These are phyloP conservation scores for Leishmania aethiopica DNA, from an alignment of 208 protist species.

Conservation along the genomic window DNA sequence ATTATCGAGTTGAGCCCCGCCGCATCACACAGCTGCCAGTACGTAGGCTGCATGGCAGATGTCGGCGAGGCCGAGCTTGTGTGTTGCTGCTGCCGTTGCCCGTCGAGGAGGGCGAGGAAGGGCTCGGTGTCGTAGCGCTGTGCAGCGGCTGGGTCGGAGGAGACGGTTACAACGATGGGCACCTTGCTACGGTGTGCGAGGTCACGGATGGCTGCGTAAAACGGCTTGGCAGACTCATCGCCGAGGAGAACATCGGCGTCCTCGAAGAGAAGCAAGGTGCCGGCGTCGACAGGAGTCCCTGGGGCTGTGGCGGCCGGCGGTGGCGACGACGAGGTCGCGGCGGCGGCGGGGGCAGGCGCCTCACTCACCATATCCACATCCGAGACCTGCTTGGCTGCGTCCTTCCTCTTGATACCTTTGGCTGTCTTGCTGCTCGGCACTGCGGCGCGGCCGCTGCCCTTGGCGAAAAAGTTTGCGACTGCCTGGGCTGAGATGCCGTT, in stretches of 20 bases:
- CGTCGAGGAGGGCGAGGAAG: background rate
- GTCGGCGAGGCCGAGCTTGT: background rate
- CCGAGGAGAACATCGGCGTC: conserved; percentile 82
- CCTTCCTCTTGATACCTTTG: background rate
- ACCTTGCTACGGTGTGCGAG: conserved; percentile 78
- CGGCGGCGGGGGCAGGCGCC: background rate
- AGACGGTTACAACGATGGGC: conserved; percentile 80
- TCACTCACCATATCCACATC: background rate
- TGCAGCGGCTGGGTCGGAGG: conserved; percentile 26
- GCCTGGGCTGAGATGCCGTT: conserved; percentile 76
- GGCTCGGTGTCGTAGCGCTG: conserved; percentile 33
- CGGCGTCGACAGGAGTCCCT: conserved; percentile 3
- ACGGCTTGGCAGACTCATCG: conserved; percentile 62
- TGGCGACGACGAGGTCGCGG: background rate
- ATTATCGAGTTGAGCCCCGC: conserved; percentile 26
- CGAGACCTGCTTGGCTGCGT: background rate
- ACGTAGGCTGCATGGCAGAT: conserved; percentile 8
- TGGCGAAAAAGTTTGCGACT: conserved; percentile 68
- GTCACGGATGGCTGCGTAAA: conserved; percentile 82
- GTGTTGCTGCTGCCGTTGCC: background rate
- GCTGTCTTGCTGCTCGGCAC: conserved; percentile 3
- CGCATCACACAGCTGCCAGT: conserved; percentile 25
- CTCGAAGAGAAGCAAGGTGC: conserved; percentile 84
- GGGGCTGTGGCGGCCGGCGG: background rate
- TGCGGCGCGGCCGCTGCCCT: conserved; percentile 6